phyloP scores from a whole-genome alignment of 768 basidiomycete genomes.

The Hygrocybe punicea region DNA sequence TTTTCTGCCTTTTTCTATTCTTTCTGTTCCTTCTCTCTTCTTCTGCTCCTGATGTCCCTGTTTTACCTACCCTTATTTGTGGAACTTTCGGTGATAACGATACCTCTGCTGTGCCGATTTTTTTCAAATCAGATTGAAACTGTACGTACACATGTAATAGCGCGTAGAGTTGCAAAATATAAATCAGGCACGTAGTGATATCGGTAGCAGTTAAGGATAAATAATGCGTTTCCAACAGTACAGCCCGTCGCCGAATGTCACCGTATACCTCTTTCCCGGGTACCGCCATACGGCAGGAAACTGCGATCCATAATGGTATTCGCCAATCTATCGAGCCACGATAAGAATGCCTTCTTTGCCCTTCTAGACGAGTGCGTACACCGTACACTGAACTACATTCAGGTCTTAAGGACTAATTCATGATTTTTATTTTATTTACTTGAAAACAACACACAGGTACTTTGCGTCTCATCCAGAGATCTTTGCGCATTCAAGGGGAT shows the following conservation, averaged over 20 bases:
- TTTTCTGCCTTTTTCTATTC: slow-evolving; percentile 18
- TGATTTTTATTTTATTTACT: not conserved
- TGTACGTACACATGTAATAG: not conserved
- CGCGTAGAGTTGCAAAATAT: not conserved
- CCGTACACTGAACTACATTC: slow-evolving; percentile 24
- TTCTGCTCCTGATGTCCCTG: slow-evolving; percentile 18
- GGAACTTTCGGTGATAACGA: not conserved
- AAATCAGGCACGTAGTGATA: too few relatives aligned
- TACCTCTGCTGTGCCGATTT: not conserved
- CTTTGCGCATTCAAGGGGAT: slow-evolving; percentile 32
- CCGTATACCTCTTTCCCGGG: too few relatives aligned
- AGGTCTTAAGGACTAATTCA: not conserved
- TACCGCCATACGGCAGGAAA: too few relatives aligned
- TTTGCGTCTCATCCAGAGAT: slow-evolving; percentile 71
- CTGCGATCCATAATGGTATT: slow-evolving; percentile 71
- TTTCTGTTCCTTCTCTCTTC: slow-evolving; percentile 4
- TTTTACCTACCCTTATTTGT: slow-evolving; percentile 7
- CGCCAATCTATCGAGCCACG: slow-evolving; percentile 56
- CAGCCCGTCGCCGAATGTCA: too few relatives aligned
- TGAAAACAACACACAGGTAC: slow-evolving; percentile 47
- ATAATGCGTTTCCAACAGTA: too few relatives aligned
- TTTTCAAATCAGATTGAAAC: slow-evolving; percentile 18
- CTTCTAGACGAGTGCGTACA: slow-evolving; percentile 70
- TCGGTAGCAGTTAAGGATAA: too few relatives aligned
- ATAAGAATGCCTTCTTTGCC: slow-evolving; percentile 80